phyloP scores from a whole-genome alignment of 352 stramenopile species.

The Phytophthora europaea region DNA sequence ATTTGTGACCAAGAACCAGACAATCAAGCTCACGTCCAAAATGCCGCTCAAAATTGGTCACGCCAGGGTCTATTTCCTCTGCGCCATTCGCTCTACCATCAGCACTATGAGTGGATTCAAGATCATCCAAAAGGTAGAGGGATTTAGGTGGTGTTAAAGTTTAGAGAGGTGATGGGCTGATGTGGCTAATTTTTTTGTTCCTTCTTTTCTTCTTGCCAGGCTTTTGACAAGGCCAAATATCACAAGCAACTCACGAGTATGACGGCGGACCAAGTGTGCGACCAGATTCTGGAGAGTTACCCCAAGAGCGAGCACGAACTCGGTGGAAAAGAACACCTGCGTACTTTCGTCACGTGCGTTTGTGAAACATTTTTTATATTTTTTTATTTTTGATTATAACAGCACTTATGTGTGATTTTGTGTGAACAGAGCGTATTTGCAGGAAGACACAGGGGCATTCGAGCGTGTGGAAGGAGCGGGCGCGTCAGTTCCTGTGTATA shows the following conservation, averaged over 20 bases:
- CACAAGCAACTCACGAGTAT: conserved; percentile 59
- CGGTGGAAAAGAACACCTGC: conserved; percentile 75
- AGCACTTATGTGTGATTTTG: background rate
- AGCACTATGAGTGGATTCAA: conserved; percentile 89
- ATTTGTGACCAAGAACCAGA: conserved; percentile 79
- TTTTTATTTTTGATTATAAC: background rate
- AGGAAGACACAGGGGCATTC: conserved; percentile 48
- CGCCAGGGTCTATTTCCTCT: conserved; percentile 82
- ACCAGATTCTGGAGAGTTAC: conserved; percentile 83
- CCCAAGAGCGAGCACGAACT: conserved; percentile 82
- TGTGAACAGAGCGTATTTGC: conserved; percentile 44
- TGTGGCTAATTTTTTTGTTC: background rate
- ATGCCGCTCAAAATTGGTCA: conserved; percentile 86
- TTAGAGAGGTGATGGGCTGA: background rate
- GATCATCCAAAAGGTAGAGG: conserved; percentile 74
- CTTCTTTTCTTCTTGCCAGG: conserved; percentile 36
- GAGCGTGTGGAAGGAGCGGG: conserved; percentile 32
- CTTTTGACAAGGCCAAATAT: conserved; percentile 86
- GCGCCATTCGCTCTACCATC: conserved; percentile 73
- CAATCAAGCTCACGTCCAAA: conserved; percentile 69
- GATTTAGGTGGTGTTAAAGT: background rate
- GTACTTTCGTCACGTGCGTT: conserved; percentile 74
- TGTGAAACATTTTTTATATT: background rate
- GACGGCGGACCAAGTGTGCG: conserved; percentile 68
- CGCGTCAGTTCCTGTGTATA: conserved; percentile 37